phyloP scores from a whole-genome alignment of 495 filamentous ascomycete species.

The Letharia columbiana region DNA sequence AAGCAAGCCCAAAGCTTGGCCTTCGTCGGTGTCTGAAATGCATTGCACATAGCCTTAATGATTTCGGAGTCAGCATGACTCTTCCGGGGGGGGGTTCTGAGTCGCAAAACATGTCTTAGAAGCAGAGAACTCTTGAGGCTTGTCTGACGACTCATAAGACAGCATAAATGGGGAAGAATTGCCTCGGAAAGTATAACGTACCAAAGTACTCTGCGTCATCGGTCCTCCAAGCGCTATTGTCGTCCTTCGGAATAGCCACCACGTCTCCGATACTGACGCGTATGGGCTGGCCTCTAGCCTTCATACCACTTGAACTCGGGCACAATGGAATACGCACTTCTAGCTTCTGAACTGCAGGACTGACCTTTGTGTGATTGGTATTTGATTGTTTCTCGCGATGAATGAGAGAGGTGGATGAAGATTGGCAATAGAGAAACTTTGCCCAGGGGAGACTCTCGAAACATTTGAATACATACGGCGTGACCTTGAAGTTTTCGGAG shows the following conservation, averaged over 20 bases:
- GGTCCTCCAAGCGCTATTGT: conserved; percentile 48
- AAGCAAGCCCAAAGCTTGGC: conserved; percentile 47
- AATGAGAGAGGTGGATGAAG: background rate
- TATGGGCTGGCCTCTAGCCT: background rate
- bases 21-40: conserved; percentile 32
- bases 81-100: no score
- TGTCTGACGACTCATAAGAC: no score
- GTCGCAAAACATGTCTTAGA: no score
- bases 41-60: conserved; percentile 47
- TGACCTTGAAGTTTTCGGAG: conserved; percentile 30
- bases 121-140: no score
- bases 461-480: conserved; percentile 53
- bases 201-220: conserved; percentile 47
- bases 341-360: background rate
- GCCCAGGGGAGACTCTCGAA: conserved; percentile 57
- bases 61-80: no score
- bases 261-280: conserved; percentile 41
- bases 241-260: conserved; percentile 38
- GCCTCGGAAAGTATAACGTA: no score
- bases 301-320: background rate
- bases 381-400: background rate
- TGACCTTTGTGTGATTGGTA: background rate
- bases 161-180: no score
- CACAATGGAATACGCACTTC: background rate
- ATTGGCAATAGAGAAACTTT: conserved; percentile 30